Evolutionary conservation across 2,329 filamentous ascomycete species (phyloP).

Genomic region (Botryotinia calthae): DNA sequence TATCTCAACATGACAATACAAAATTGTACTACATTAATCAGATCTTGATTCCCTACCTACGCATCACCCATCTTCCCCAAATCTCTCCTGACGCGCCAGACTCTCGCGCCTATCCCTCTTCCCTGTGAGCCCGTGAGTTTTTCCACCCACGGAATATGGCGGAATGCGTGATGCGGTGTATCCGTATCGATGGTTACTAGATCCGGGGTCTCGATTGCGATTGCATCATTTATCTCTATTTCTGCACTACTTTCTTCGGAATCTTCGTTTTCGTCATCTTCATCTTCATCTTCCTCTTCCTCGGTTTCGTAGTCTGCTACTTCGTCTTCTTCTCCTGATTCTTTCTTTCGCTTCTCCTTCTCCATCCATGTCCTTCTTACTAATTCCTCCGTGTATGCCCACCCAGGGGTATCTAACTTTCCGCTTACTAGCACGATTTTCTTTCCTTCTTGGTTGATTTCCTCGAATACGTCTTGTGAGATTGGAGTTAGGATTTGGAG

Average conservation of each 20-base stretch:
- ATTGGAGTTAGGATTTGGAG: constrained; percentile 68
- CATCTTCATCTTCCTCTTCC: constrained; percentile 11
- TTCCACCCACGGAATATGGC: constrained; percentile 58
- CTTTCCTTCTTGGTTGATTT: constrained; percentile 44
- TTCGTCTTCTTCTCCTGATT: constrained; percentile 8
- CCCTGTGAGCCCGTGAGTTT: constrained; percentile 54
- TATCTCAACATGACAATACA: neutral
- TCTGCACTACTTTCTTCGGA: neutral
- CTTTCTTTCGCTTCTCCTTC: constrained; percentile 23
- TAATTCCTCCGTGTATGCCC: constrained; percentile 66
- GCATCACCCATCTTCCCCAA: constrained; percentile 45
- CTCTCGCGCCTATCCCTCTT: constrained; percentile 55
- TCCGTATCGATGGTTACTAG: neutral
- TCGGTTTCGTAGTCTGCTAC: neutral
- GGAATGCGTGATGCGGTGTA: constrained; percentile 26
- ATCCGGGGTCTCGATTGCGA: neutral
- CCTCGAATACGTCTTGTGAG: constrained; percentile 42
- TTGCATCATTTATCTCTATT: neutral
- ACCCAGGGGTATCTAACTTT: constrained; percentile 65
- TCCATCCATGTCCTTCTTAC: constrained; percentile 39
- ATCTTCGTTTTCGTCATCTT: constrained; percentile 14
- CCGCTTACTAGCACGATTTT: constrained; percentile 64
- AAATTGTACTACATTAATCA: neutral
- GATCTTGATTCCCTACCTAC: neutral
- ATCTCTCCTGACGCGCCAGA: constrained; percentile 64